phyloP scores from a whole-genome alignment of 306 rosid genomes.

The Ammopiptanthus mongolicus region DNA sequence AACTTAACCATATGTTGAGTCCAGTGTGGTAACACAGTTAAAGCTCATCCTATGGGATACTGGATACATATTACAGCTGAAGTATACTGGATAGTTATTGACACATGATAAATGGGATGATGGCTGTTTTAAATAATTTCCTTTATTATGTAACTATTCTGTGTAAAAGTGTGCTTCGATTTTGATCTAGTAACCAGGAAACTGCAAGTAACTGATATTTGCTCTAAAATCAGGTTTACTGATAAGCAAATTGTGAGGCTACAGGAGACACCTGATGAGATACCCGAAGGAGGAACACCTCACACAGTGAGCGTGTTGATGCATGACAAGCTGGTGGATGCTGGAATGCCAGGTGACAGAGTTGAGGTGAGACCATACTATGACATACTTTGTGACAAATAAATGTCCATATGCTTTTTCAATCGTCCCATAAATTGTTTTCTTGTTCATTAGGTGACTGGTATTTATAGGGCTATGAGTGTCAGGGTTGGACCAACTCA shows the following conservation, averaged over 20 bases:
- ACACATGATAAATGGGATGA: neutral
- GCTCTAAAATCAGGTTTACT: conserved; percentile 53
- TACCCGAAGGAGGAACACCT: conserved; percentile 98
- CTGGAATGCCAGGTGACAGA: conserved; percentile 96
- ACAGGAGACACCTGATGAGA: conserved; percentile 97
- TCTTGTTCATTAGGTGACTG: conserved; percentile 65
- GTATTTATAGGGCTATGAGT: conserved; percentile 91
- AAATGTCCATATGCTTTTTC: conserved; percentile 6
- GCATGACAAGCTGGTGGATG: conserved; percentile 94
- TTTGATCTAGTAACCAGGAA: neutral
- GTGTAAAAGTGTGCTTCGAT: neutral
- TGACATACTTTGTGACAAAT: neutral
- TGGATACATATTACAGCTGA: neutral
- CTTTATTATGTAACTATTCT: neutral
- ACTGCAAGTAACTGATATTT: neutral
- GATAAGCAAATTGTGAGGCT: conserved; percentile 98
- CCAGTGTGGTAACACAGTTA: neutral
- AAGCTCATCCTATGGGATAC: neutral
- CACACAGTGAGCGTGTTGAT: conserved; percentile 93
- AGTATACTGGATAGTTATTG: neutral
- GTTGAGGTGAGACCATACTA: conserved; percentile 63
- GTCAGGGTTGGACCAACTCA: conserved; percentile 95
- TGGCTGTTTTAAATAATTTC: neutral
- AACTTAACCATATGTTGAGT: neutral
- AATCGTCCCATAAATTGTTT: conserved; percentile 8